A percentile compares a stretch with the other conserved stretches of the same genome.
Evolutionary conservation across 306 rosid species (phyloP).

Genomic region (Calophaca sinica): DNA sequence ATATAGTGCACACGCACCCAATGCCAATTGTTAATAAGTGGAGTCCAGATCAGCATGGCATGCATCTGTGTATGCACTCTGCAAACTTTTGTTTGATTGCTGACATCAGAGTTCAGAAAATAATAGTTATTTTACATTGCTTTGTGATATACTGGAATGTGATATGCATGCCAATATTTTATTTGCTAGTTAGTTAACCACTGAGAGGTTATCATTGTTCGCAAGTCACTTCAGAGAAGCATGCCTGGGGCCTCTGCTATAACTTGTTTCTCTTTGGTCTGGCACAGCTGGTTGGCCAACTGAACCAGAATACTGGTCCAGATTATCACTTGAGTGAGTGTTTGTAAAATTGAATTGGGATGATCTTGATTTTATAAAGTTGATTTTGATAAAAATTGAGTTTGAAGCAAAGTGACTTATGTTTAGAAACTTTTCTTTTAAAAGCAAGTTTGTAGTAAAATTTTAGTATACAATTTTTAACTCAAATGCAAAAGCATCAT

Average conservation of each 20-base stretch:
- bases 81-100: constrained; percentile 44
- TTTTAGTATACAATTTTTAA: neutral
- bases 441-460: neutral
- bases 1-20: constrained; percentile 40
- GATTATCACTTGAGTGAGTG: neutral
- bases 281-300: constrained; percentile 28
- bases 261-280: constrained; percentile 22
- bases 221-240: constrained; percentile 36
- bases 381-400: neutral
- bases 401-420: neutral
- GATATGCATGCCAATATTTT: constrained; percentile 32
- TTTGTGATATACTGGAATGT: neutral
- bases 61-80: constrained; percentile 38
- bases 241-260: constrained; percentile 40
- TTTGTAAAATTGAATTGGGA: constrained; percentile 5
- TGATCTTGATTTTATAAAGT: neutral
- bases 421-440: neutral
- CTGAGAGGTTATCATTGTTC: constrained; percentile 28
- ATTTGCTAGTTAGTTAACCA: constrained; percentile 36
- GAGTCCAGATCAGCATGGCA: constrained; percentile 41
- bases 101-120: constrained; percentile 25
- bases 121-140: constrained; percentile 26
- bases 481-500: neutral
- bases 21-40: constrained; percentile 39
- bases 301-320: constrained; percentile 40